A percentile compares a stretch with the other conserved stretches of the same genome.
phyloP scores from a whole-genome alignment of 768 basidiomycete genomes.

The Trametes maxima region DNA sequence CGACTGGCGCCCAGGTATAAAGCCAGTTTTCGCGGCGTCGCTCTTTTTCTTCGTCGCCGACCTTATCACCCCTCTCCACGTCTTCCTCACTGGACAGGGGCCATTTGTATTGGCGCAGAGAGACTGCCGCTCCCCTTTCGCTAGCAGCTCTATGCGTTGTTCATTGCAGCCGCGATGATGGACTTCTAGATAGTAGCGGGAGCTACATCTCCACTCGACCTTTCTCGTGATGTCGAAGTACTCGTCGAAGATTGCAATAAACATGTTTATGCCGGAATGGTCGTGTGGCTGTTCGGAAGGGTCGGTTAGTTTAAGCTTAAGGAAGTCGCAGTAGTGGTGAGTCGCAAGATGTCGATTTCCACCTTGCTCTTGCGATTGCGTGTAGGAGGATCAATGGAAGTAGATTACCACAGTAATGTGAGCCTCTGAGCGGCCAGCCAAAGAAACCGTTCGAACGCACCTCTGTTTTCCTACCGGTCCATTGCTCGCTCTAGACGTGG shows the following conservation, averaged over 20 bases:
- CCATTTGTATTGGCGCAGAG: constrained; percentile 33
- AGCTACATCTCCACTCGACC: constrained; percentile 30
- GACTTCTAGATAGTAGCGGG: constrained; percentile 43
- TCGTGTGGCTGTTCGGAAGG: too few relatives aligned
- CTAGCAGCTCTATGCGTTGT: constrained; percentile 40
- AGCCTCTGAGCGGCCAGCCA: too few relatives aligned
- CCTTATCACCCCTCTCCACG: constrained; percentile 38
- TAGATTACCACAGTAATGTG: too few relatives aligned
- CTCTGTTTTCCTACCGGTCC: too few relatives aligned
- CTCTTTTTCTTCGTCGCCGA: constrained; percentile 24
- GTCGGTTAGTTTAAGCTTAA: too few relatives aligned
- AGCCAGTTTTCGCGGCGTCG: background rate
- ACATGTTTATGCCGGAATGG: background rate
- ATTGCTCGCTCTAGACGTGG: too few relatives aligned
- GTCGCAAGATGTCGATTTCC: too few relatives aligned
- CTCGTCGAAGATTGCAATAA: background rate
- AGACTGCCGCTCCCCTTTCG: constrained; percentile 37
- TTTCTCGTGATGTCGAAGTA: background rate
- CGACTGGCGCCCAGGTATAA: constrained; percentile 5
- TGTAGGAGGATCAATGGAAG: too few relatives aligned
- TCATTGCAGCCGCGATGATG: constrained; percentile 35
- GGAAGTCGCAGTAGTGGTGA: too few relatives aligned
- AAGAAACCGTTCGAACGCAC: too few relatives aligned
- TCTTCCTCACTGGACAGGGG: constrained; percentile 29
- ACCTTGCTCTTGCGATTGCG: too few relatives aligned